These are phyloP conservation scores for Candida quercuum DNA, from an alignment of 805 yeast species.

Conservation along the genomic window DNA sequence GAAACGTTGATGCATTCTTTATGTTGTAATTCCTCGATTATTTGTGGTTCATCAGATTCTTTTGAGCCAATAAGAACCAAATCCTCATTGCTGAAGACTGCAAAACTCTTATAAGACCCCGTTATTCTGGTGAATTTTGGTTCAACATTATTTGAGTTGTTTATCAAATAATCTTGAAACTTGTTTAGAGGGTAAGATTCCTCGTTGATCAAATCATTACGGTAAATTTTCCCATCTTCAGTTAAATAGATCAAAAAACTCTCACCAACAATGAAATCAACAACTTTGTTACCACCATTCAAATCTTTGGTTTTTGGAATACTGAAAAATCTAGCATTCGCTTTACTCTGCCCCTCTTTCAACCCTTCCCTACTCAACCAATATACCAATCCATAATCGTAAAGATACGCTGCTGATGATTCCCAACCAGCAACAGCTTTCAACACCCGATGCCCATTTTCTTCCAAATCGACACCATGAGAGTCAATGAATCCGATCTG, in stretches of 20 bases:
- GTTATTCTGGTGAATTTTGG: slow-evolving; percentile 43
- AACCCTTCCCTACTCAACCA: slow-evolving; percentile 42
- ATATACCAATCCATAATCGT: slow-evolving; percentile 47
- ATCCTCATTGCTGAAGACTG: slow-evolving; percentile 49
- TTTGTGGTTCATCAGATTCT: slow-evolving; percentile 26
- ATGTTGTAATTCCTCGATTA: slow-evolving; percentile 39
- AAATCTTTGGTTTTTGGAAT: slow-evolving; percentile 36
- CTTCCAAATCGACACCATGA: slow-evolving; percentile 21
- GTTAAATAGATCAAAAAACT: slow-evolving; percentile 46
- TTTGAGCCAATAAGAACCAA: slow-evolving; percentile 14
- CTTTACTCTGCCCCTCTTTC: slow-evolving; percentile 23
- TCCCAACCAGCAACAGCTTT: slow-evolving; percentile 68
- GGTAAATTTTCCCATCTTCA: slow-evolving; percentile 30
- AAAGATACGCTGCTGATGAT: slow-evolving; percentile 43
- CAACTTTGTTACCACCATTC: slow-evolving; percentile 30
- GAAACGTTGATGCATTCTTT: slow-evolving; percentile 48
- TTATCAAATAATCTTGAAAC: slow-evolving; percentile 29
- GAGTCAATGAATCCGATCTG: slow-evolving; percentile 32
- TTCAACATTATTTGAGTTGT: slow-evolving; percentile 11
- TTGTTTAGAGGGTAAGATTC: slow-evolving; percentile 21
- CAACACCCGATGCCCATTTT: slow-evolving; percentile 27
- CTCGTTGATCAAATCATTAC: slow-evolving; percentile 17
- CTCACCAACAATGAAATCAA: slow-evolving; percentile 55
- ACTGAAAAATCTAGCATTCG: slow-evolving; percentile 34
- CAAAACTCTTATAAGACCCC: slow-evolving; percentile 51